Base-by-base conservation (phyloP, 208 protist species). In the Crithidia thermophila region DNA sequence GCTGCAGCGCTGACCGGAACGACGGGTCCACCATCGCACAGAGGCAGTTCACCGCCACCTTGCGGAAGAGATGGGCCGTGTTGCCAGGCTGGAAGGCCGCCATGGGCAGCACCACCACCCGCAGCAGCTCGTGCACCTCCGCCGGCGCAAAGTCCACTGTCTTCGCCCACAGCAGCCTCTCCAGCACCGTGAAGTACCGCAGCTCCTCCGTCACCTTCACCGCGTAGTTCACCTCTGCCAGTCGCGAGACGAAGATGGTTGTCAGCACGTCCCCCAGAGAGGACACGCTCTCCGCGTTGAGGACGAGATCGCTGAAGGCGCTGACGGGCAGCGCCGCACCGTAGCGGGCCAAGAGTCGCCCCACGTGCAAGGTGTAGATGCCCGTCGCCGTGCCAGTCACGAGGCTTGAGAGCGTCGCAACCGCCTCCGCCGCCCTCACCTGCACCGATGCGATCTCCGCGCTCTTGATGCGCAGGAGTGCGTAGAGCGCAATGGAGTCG, bases 401-500 rank as follows among this genome's bases (percentile, higher is more conserved):
- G 28, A 89, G 46, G 5, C 18, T 36, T 11, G 88, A 95, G 10
- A 97, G 70, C 11, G 59, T 20, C 2, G 30, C 62, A 31, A 92
- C 83, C n/a, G 37, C 58, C 8, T 72, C 50, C 1, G 65, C 67
- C 8, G 88, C 84, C 11, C 45, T 34, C 14, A 55, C 30, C 36
- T 73, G 68, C 37, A 94, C 76, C 7, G 43, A 42, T 8, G 75
- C 75, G n/a, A 90, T 88, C 3, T 72, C 65, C 43, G 69, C 73
- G 16, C 67, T 65, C 58, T 82, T 82, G 23, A 93, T 62, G 51
- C 84, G 76, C 45, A 96, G 73, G 16, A 93, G 62, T 6, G 86
- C 75, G 62, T 94, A 93, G 52, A 94, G 82, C 30, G 91, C 30
- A 25, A 94, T 85, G 11, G 88, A 96, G 67, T 96, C 87, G 16